Evolutionary conservation across 768 basidiomycete genomes (phyloP), one percentile per base, ranked within the genome.

Genomic region (Kwoniella europaea): DNA sequence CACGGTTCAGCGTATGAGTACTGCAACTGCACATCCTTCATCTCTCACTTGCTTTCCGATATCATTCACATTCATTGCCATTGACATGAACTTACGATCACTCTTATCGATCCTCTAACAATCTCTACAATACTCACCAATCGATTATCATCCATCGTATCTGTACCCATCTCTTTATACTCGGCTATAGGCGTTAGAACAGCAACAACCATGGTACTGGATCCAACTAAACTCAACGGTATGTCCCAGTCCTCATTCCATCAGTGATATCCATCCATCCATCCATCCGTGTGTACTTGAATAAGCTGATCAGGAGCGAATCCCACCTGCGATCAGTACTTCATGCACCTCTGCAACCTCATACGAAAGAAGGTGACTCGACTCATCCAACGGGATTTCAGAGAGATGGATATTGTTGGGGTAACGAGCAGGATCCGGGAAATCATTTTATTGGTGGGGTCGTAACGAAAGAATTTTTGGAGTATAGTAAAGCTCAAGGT

Each of bases 371-470:
- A 29, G 71, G 72, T n/a, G 77, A 80, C 57, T 66, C 72, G 10
- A 75, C 77, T 6, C 79, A 80, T 65, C 79, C 79, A 9, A 76
- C 79, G 9, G 79, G 79, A 9, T 81, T 61, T 67, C 62, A 71
- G 22, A 52, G 79, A 22, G 79, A 81, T 63, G 79, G 79, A 7
- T 77, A 74, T 53, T 81, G 79, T 63, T 79, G 76, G 74, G 77
- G 79, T 1, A 73, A 61, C 15, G 42, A 56, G 15, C 54, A 69
- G 41, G 82, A 83, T 67, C 72, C 77, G 15, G 82, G 78, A n/a
- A 64, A 76, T 50, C 82, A 83, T 58, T 82, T 73, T 50, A 69
- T 83, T 43, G 82, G 79, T 3, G 82, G 73, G 1, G 71, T 83
- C 15, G 75, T 83, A 9, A 79, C 77, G 13, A 63, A 76, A 20